Conservation (phyloP, 805 yeast genomes). For the Teunomyces lycoperdinae region DNA sequence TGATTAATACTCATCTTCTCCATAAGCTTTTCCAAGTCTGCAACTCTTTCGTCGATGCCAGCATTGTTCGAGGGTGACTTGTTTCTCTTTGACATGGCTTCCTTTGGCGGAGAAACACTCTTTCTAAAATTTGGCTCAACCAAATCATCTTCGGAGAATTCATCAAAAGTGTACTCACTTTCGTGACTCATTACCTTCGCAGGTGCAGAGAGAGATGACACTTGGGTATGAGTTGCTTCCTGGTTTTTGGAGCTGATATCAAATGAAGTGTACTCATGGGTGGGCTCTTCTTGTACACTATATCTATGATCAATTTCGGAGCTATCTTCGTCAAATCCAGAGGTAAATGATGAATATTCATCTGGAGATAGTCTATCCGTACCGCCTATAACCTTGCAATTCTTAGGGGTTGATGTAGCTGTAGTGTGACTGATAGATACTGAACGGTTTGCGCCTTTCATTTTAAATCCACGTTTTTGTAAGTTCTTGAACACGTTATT, state of each 20-base stretch:
- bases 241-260: slow-evolving; percentile 11
- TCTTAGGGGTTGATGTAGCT: slow-evolving; percentile 41
- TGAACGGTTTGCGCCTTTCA: slow-evolving; percentile 7
- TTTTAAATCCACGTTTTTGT: slow-evolving; percentile 31
- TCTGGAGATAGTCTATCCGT: slow-evolving; percentile 10
- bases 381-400: slow-evolving; percentile 15
- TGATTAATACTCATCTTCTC: slow-evolving; percentile 9
- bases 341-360: slow-evolving; percentile 31
- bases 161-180: slow-evolving; percentile 31
- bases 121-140: background rate
- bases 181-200: background rate
- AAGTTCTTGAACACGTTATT: slow-evolving; percentile 37
- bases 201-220: slow-evolving; percentile 4
- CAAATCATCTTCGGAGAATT: slow-evolving; percentile 13
- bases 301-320: slow-evolving; percentile 12
- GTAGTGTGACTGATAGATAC: slow-evolving; percentile 19
- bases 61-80: background rate
- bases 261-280: slow-evolving; percentile 13
- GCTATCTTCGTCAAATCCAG: slow-evolving; percentile 23
- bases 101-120: background rate
- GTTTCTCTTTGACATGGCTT: background rate
- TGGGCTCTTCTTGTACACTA: slow-evolving; percentile 8
- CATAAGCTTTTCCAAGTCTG: slow-evolving; percentile 14
- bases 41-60: slow-evolving; percentile 8
- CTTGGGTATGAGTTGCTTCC: slow-evolving; percentile 12